Evolutionary conservation across 352 stramenopile genomes (phyloP).

Genomic region (Globisporangium apiculatum): DNA sequence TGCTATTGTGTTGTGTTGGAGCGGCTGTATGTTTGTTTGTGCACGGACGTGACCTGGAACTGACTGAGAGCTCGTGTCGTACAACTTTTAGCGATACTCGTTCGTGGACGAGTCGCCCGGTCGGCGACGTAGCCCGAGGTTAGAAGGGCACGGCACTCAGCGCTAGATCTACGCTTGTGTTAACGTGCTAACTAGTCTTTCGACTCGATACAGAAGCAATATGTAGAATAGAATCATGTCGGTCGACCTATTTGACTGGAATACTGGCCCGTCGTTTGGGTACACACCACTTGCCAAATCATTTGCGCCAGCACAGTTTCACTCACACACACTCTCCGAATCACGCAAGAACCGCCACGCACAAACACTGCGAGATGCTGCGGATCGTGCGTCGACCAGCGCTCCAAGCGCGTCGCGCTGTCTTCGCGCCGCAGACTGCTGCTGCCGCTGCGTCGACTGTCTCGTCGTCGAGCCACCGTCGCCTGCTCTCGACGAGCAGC

Average conservation of each 20-base stretch:
- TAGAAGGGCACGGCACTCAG: neutral
- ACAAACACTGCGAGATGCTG: constrained; percentile 6
- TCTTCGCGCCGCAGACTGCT: neutral
- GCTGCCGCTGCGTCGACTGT: neutral
- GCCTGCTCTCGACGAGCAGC: constrained; percentile 7
- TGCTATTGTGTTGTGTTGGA: neutral
- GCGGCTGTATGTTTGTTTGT: neutral
- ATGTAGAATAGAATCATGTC: neutral
- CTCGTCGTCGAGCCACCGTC: neutral
- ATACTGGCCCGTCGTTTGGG: neutral
- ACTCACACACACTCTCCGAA: neutral
- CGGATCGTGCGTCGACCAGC: constrained; percentile 4
- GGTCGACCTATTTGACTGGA: neutral
- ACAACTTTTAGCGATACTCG: constrained; percentile 1
- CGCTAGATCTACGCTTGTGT: too few species aligned
- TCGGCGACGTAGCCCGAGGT: constrained; percentile 9
- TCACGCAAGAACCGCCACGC: neutral
- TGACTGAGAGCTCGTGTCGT: neutral
- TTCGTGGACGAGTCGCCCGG: constrained; percentile 8
- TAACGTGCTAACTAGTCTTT: too few species aligned
- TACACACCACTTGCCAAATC: neutral
- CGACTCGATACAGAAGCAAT: neutral
- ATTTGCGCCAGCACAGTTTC: too few species aligned
- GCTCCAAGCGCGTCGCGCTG: constrained; percentile 1
- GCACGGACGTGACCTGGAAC: neutral